A percentile compares a stretch with the other conserved stretches of the same genome.
Evolutionary conservation across 441 rosid genomes (phyloP).

Genomic region (Brassica balearica): DNA sequence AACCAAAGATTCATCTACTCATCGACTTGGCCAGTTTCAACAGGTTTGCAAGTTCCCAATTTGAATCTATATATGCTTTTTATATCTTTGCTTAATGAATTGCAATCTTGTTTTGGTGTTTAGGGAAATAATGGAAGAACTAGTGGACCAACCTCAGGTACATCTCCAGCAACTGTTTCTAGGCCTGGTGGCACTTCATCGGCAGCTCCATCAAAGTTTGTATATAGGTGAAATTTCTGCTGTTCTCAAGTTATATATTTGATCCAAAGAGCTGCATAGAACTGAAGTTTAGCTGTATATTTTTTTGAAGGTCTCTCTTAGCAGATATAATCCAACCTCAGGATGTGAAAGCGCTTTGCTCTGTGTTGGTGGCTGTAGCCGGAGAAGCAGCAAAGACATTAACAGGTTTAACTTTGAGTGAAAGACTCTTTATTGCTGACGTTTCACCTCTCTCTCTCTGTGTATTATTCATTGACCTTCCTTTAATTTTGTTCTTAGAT

Average conservation of each 20-base stretch:
- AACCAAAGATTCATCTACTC: conserved; percentile 65
- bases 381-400: conserved; percentile 82
- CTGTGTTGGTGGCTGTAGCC: conserved; percentile 84
- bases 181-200: conserved; percentile 56
- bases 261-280: conserved; percentile 36
- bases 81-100: no score
- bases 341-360: conserved; percentile 95
- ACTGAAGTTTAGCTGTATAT: conserved; percentile 46
- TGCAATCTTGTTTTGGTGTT: not conserved
- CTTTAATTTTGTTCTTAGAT: conserved; percentile 48
- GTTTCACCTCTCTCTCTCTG: conserved; percentile 11
- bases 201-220: conserved; percentile 67
- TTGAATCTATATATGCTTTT: not conserved
- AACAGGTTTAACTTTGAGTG: conserved; percentile 57
- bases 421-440: conserved; percentile 10
- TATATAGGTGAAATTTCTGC: conserved; percentile 70
- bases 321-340: conserved; percentile 95
- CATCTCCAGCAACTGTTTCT: conserved; percentile 59
- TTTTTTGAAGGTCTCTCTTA: conserved; percentile 78
- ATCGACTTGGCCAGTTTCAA: conserved; percentile 68
- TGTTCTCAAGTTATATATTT: conserved; percentile 18
- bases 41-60: conserved; percentile 59
- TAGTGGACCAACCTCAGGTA: conserved; percentile 58
- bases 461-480: conserved; percentile 19
- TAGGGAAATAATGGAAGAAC: conserved; percentile 67